phyloP scores from a whole-genome alignment of 257 asterid genomes.

The Solanum ossicruentum region DNA sequence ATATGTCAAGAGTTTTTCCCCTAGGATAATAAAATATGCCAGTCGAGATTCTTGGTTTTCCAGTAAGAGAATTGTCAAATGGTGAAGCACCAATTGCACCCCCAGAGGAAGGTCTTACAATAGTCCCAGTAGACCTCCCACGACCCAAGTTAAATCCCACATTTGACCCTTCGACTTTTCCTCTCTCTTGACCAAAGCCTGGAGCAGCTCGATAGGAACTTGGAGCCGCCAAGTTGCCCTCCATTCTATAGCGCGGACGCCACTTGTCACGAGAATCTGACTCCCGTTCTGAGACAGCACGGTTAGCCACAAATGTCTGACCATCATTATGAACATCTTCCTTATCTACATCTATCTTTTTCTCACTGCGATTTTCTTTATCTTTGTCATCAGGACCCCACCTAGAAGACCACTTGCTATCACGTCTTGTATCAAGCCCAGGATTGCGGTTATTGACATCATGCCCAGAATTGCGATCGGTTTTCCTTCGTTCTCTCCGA shows the following conservation, averaged over 20 bases:
- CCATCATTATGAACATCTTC: conserved; percentile 54
- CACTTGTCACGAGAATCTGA: conserved; percentile 94
- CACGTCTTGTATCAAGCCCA: conserved; percentile 76
- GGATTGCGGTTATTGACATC: conserved; percentile 4
- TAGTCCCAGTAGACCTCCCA: conserved; percentile 54
- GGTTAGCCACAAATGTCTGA: conserved; percentile 46
- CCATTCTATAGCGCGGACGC: conserved; percentile 99
- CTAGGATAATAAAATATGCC: conserved; percentile 60
- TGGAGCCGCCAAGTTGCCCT: conserved; percentile 47
- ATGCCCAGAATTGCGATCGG: conserved; percentile 25
- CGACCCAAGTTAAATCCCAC: conserved; percentile 87
- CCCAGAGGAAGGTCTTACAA: conserved; percentile 32
- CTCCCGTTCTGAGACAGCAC: conserved; percentile 68
- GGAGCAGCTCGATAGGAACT: conserved; percentile 85
- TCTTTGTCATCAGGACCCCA: conserved; percentile 99
- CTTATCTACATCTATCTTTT: conserved; percentile 60
- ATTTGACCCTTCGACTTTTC: conserved; percentile 61
- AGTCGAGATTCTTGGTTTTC: conserved; percentile 22
- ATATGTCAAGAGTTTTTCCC: conserved; percentile 87
- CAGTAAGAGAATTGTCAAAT: conserved; percentile 30
- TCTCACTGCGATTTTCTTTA: conserved; percentile 66
- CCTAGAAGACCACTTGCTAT: conserved; percentile 84
- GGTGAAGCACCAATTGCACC: conserved; percentile 43
- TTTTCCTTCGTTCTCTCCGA: conserved; percentile 85
- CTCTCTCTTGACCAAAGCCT: conserved; percentile 85